Base-by-base conservation (phyloP, 768 basidiomycete genomes). In the Pleurotus giganteus region DNA sequence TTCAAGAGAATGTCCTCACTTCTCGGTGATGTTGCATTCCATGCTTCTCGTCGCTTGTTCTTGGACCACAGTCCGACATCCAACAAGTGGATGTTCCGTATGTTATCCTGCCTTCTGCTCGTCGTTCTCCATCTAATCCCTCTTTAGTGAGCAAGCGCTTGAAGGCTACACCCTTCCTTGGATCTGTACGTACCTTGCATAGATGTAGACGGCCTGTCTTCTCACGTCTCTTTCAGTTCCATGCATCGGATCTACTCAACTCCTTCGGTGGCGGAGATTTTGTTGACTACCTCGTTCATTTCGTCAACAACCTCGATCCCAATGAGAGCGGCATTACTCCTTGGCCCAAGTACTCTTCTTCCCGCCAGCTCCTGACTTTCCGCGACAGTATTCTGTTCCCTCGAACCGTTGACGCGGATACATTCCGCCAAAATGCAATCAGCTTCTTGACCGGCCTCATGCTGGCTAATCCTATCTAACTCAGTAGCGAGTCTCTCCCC, bases 1-100 rank as follows among this genome's bases (percentile, higher is more conserved):
- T 83, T 71, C 65, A 84, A 83, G 62, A 68, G 80, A 4, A 53
- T 82, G 4, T 75, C 81, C 1, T 71, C 81, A 0, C 67, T 83
- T 53, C 72, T 71, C 47, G 82, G 81, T 0, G 83, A 85, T 47
- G 64, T 61, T 6, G 69, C 74, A 1, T 82, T 83, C 64, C 78
- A 81, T 28, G 80, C 71, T 0, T 79, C 81, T 13, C 70, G 81
- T 19, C 68, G 79, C 12, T 74, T 76, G 60, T 76, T 84, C 59
- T 60, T 83, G 26, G 62, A 77, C 36, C 57, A 69, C 12, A 62
- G 63, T 5, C 67, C 76, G 0, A 72, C 71, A 54, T 76, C 79
- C 58, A 69, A 70, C 4, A 70, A 69, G 1, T 73, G 74, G 73
- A 61, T 60, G 0, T 75, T 66, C 61, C 28, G 71, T 74, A 32